These are phyloP conservation scores for Acorus gramineus DNA, from an alignment of 106 monocot species.

Conservation along the genomic window DNA sequence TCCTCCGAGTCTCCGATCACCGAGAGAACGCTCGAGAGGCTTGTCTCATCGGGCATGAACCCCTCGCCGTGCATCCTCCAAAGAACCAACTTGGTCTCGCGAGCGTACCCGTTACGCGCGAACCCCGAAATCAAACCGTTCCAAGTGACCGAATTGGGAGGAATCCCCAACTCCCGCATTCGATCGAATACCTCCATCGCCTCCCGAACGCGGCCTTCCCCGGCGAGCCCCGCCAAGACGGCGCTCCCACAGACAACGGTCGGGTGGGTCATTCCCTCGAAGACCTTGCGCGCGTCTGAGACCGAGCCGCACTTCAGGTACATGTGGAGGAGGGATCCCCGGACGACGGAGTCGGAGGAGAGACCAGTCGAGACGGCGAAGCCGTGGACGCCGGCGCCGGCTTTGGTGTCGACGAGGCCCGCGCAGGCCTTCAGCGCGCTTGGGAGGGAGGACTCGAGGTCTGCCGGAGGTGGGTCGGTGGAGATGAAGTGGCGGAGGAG, in stretches of 20 bases:
- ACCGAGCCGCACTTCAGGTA: conserved; percentile 39
- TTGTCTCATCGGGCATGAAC: conserved; percentile 25
- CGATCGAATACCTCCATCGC: conserved; percentile 15
- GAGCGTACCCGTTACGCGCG: conserved; percentile 18
- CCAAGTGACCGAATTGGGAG: conserved; percentile 61
- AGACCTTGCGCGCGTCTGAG: conserved; percentile 27
- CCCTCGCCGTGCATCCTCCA: conserved; percentile 42
- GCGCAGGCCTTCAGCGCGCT: neutral
- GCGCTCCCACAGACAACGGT: conserved; percentile 54
- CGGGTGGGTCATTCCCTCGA: conserved; percentile 37
- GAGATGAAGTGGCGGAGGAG: neutral
- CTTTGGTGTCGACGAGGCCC: conserved; percentile 39
- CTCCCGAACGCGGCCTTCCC: conserved; percentile 9
- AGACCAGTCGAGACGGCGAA: conserved; percentile 22
- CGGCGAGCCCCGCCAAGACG: conserved; percentile 29
- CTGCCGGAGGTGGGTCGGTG: neutral
- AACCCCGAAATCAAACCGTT: conserved; percentile 73
- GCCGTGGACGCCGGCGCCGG: conserved; percentile 39
- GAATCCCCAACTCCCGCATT: conserved; percentile 29
- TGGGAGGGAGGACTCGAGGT: neutral
- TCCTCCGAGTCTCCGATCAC: conserved; percentile 39
- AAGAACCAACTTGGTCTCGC: conserved; percentile 19
- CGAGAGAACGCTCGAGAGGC: conserved; percentile 44
- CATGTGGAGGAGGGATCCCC: conserved; percentile 52
- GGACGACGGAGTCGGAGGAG: conserved; percentile 32